phyloP scores from a whole-genome alignment of 257 asterid species.

The Ophiorrhiza pumila region DNA sequence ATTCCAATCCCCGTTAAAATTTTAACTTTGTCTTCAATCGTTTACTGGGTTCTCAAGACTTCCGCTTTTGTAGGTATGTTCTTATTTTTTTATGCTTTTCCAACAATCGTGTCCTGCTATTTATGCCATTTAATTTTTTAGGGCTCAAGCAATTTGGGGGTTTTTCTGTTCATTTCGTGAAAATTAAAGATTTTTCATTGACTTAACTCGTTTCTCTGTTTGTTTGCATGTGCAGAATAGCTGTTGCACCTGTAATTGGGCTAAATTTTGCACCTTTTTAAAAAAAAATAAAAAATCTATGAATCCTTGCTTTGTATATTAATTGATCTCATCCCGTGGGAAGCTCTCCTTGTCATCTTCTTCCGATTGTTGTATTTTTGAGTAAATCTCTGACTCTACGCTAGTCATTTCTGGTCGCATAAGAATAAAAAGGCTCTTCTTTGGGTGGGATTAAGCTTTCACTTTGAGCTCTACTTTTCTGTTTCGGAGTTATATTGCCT shows the following conservation, averaged over 20 bases:
- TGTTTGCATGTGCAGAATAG: conserved; percentile 40
- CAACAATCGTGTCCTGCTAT: conserved; percentile 3
- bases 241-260: conserved; percentile 13
- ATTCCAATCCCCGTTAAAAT: not conserved
- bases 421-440: conserved; percentile 10
- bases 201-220: not conserved
- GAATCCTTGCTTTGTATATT: conserved; percentile 9
- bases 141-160: conserved; percentile 38
- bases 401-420: not conserved
- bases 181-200: conserved; percentile 10
- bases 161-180: conserved; percentile 26
- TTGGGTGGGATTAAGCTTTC: conserved; percentile 20
- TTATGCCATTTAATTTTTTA: conserved; percentile 15
- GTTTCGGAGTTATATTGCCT: not conserved
- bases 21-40: not conserved
- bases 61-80: conserved; percentile 7
- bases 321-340: conserved; percentile 1
- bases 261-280: conserved; percentile 18
- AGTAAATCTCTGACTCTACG: not conserved
- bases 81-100: not conserved
- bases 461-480: not conserved
- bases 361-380: not conserved
- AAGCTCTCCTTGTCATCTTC: not conserved
- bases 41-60: not conserved
- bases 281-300: not conserved